A percentile compares a stretch with the other conserved stretches of the same genome.
Conservation (phyloP, 192 early-diverging fungal genomes). For the Umbelopsis sp. region DNA sequence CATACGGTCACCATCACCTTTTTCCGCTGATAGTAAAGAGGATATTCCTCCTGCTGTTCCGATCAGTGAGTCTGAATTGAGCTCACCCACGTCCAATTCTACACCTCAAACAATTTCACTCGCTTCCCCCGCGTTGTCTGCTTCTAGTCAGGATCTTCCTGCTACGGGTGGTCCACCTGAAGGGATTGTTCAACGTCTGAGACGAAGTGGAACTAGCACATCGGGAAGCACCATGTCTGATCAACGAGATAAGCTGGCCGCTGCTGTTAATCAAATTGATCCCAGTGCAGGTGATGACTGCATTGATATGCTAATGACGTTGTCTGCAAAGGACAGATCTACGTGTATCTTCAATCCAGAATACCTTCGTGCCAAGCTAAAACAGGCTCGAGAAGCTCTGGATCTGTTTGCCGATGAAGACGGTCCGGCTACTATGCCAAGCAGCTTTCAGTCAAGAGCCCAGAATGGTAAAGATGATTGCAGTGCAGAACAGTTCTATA, state of each 20-base stretch:
- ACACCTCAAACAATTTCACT: background rate
- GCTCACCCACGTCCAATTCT: background rate
- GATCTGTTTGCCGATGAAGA: conserved; percentile 32
- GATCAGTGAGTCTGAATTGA: background rate
- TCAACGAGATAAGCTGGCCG: conserved; percentile 37
- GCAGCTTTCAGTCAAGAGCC: background rate
- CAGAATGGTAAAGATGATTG: background rate
- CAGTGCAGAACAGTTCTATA: conserved; percentile 6
- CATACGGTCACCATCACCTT: background rate
- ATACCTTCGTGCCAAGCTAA: conserved; percentile 33
- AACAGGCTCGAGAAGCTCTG: conserved; percentile 36
- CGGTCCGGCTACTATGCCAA: background rate
- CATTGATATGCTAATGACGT: conserved; percentile 40
- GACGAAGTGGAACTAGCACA: background rate
- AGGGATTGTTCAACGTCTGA: background rate
- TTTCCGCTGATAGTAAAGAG: background rate
- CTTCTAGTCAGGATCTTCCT: background rate
- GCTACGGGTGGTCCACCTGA: background rate
- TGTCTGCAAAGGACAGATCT: conserved; percentile 38
- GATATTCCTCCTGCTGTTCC: background rate
- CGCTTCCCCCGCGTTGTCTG: background rate
- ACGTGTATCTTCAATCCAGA: conserved; percentile 43
- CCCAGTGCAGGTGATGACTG: conserved; percentile 25
- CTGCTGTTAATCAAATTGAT: conserved; percentile 30
- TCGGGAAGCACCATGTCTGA: background rate